A percentile compares a stretch with the other conserved stretches of the same genome.
Conservation (phyloP, 495 filamentous ascomycete genomes). For the Aspergillus hancockii region DNA sequence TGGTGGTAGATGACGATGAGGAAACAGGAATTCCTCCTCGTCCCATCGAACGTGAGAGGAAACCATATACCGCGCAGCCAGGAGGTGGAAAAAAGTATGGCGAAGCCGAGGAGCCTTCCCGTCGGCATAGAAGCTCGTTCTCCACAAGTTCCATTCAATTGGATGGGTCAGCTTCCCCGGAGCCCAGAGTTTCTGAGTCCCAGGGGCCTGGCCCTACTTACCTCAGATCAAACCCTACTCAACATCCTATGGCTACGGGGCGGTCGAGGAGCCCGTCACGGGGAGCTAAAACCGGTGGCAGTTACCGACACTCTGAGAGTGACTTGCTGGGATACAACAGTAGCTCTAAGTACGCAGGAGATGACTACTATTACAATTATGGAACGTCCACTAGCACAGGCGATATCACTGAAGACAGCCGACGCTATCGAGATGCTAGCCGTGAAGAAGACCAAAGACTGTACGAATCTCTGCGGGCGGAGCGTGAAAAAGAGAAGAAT, state of each 20-base stretch:
- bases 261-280: slow-evolving; percentile 41
- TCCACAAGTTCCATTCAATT: slow-evolving; percentile 26
- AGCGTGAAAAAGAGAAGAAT: slow-evolving; percentile 31
- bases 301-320: slow-evolving; percentile 45
- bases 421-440: slow-evolving; percentile 30
- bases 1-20: slow-evolving; percentile 50
- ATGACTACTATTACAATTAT: slow-evolving; percentile 32
- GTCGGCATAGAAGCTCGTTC: slow-evolving; percentile 32
- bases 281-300: slow-evolving; percentile 24
- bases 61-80: slow-evolving; percentile 58
- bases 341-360: slow-evolving; percentile 21
- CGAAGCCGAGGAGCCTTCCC: slow-evolving; percentile 23
- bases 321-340: slow-evolving; percentile 31
- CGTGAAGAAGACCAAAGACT: slow-evolving; percentile 29
- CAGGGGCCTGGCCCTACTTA: slow-evolving; percentile 30
- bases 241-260: slow-evolving; percentile 14
- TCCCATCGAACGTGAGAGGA: slow-evolving; percentile 62
- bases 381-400: slow-evolving; percentile 26
- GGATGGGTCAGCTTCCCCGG: slow-evolving; percentile 20
- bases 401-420: slow-evolving; percentile 29
- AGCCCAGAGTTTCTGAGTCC: slow-evolving; percentile 21
- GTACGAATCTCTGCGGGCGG: slow-evolving; percentile 26
- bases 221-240: slow-evolving; percentile 21
- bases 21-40: slow-evolving; percentile 38
- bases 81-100: slow-evolving; percentile 59